Evolutionary conservation across 371 early-diverging fungal species (phyloP).

Genomic region (Rhizomucor pusillus): DNA sequence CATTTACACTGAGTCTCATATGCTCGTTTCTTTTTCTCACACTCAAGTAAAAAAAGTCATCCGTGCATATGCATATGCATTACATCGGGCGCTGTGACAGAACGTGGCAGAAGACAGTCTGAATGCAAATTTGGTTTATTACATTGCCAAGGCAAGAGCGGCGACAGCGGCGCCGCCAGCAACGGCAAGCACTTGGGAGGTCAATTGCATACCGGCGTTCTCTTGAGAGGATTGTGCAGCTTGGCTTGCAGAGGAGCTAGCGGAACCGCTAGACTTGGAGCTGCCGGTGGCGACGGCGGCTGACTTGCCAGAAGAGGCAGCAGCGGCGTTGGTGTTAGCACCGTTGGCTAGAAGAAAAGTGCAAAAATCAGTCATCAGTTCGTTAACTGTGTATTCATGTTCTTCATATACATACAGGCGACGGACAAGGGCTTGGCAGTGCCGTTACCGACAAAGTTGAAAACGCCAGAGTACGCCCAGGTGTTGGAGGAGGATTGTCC

Average conservation of each 20-base stretch:
- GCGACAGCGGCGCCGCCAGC: constrained; percentile 38
- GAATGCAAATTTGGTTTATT: constrained; percentile 8
- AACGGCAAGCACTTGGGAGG: constrained; percentile 17
- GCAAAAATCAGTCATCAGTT: too few relatives aligned
- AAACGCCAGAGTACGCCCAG: constrained; percentile 46
- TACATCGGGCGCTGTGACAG: too few relatives aligned
- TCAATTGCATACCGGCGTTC: constrained; percentile 14
- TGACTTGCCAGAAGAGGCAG: constrained; percentile 12
- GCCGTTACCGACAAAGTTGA: constrained; percentile 41
- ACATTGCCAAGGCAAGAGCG: constrained; percentile 35
- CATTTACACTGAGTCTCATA: too few relatives aligned
- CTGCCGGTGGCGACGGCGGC: constrained; percentile 15
- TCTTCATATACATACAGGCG: constrained; percentile 33
- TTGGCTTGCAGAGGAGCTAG: constrained; percentile 17
- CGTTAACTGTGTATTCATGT: too few relatives aligned
- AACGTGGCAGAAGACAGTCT: not conserved
- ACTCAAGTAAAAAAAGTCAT: not conserved
- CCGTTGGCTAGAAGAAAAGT: constrained; percentile 7
- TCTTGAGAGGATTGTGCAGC: constrained; percentile 16
- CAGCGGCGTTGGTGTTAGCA: constrained; percentile 7
- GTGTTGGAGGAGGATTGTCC: constrained; percentile 29
- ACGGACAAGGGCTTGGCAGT: constrained; percentile 26
- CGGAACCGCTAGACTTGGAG: constrained; percentile 12
- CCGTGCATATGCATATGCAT: not conserved
- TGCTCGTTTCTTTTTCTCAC: constrained; percentile 4